Base-by-base conservation (phyloP, 108 stramenopile species). In the Pelagomonas calceolata region DNA sequence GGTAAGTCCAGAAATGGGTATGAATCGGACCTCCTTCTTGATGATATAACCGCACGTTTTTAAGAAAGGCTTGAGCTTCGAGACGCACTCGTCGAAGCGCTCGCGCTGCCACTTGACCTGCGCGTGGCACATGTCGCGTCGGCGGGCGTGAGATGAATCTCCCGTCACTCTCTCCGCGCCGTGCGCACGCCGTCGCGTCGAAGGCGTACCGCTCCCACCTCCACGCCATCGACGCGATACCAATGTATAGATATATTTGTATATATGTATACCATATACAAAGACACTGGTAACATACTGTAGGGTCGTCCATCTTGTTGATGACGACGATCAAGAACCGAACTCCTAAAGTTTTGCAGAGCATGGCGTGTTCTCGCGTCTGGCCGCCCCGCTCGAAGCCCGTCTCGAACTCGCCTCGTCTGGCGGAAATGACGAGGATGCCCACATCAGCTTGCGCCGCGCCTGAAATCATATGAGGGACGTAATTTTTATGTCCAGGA, bases 261-360 rank as follows among this genome's bases (percentile, higher is more conserved):
- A n/a, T n/a, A n/a, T n/a, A n/a, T n/a, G n/a, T n/a, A n/a, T n/a
- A n/a, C n/a, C 31, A 83, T 81, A n/a, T n/a, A n/a, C n/a, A n/a
- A n/a, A n/a, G n/a, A n/a, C n/a, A n/a, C n/a, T n/a, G n/a, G n/a
- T n/a, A n/a, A n/a, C n/a, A n/a, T n/a, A n/a, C n/a, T 18, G 99
- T 97, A 0, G 93, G 92, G 66, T 99, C 99, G 82, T 99, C 99
- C 99, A 99, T 99, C 85, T 99, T 99, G 81, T 99, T 99, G 77
- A 99, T 90, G 18, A 94, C 97, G 21, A 99, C 99, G 65, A 99
- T 80, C 65, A 99, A 85, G 79, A 89, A 89, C 32, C 85, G 81
- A 1, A 99, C 96, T 9, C 99, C 99, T 67, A 99, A 82, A 21
- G 99, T 99, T 85, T 97, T 97, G 71, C 96, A 96, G 36, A 99